Evolutionary conservation across 805 yeast species (phyloP).

Genomic region (Sugiyamaella floridensis): DNA sequence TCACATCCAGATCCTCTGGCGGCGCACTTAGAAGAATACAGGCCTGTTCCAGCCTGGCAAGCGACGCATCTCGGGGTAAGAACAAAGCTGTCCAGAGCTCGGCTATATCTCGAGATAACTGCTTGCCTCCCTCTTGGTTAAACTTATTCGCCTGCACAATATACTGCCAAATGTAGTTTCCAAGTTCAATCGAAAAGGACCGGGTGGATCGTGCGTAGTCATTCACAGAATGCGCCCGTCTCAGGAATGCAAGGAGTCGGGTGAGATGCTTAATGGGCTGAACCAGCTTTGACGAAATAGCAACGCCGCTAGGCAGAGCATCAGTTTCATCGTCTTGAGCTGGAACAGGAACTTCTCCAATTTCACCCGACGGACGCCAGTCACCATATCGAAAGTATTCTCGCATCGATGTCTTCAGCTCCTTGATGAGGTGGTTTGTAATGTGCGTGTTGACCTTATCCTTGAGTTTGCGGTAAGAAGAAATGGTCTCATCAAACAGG

Average conservation of each 20-base stretch:
- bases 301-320: conserved; percentile 3
- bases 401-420: conserved; percentile 34
- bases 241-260: conserved; percentile 28
- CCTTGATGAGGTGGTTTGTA: conserved; percentile 31
- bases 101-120: conserved; percentile 30
- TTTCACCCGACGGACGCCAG: conserved; percentile 22
- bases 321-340: neutral
- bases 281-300: conserved; percentile 20
- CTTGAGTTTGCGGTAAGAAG: conserved; percentile 33
- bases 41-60: conserved; percentile 8
- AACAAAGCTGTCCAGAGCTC: conserved; percentile 26
- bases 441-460: conserved; percentile 28
- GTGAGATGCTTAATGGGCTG: conserved; percentile 24
- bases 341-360: neutral
- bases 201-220: conserved; percentile 28
- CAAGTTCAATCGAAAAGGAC: conserved; percentile 27
- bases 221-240: conserved; percentile 27
- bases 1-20: neutral
- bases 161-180: conserved; percentile 34
- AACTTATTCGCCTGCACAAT: conserved; percentile 36
- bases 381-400: conserved; percentile 30
- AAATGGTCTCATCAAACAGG: conserved; percentile 39
- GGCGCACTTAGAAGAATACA: conserved; percentile 4
- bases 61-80: conserved; percentile 10
- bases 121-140: conserved; percentile 31